Conservation (phyloP, 2,329 filamentous ascomycete genomes). For the Claviceps africana region DNA sequence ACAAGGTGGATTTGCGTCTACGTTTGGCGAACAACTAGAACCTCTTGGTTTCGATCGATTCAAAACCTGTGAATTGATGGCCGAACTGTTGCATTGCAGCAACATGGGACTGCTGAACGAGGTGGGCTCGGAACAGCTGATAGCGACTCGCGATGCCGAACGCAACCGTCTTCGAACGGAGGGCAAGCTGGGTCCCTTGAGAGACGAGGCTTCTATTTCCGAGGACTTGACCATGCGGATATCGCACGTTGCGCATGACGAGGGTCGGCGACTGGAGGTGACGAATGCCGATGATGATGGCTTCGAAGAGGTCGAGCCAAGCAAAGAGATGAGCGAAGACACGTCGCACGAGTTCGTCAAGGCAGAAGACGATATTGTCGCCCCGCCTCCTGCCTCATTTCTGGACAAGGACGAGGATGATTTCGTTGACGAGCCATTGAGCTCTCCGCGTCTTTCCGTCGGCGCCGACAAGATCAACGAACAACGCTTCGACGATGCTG, state of each 20-base stretch:
- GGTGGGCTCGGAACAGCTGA: conserved; percentile 73
- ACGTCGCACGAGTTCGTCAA: conserved; percentile 56
- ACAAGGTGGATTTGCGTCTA: conserved; percentile 64
- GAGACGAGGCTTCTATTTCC: conserved; percentile 23
- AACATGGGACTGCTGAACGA: conserved; percentile 97
- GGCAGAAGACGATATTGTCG: conserved; percentile 36
- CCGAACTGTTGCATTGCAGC: conserved; percentile 89
- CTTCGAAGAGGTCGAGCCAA: conserved; percentile 73
- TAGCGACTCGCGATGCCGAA: conserved; percentile 65
- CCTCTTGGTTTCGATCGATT: conserved; percentile 94
- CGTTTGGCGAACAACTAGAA: conserved; percentile 83
- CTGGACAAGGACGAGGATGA: conserved; percentile 50
- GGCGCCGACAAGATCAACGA: conserved; percentile 42
- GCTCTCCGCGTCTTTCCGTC: conserved; percentile 50
- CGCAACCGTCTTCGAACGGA: conserved; percentile 65
- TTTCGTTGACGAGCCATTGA: conserved; percentile 66
- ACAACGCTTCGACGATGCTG: conserved; percentile 38
- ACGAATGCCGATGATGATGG: conserved; percentile 78
- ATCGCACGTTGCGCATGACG: conserved; percentile 33
- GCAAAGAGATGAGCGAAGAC: conserved; percentile 58
- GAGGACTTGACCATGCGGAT: conserved; percentile 51
- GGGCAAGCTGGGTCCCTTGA: conserved; percentile 47
- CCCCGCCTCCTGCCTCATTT: conserved; percentile 16
- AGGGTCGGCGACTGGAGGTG: conserved; percentile 60
- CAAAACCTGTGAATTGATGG: conserved; percentile 98